These are phyloP conservation scores for Metschnikowia henanensis DNA, from an alignment of 805 yeast genomes.

Conservation along the genomic window DNA sequence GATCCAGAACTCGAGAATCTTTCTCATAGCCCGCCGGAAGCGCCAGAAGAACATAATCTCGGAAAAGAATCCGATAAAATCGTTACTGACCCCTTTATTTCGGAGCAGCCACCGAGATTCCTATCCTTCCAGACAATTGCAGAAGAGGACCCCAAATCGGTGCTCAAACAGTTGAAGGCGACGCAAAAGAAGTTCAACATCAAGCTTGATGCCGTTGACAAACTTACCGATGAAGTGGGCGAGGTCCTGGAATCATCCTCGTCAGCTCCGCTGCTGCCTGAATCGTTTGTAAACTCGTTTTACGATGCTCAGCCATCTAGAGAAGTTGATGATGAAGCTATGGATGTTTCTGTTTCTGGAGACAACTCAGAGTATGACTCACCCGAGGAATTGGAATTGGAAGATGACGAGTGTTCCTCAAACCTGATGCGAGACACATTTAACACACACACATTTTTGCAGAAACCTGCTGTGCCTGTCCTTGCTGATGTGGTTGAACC, in stretches of 20 bases:
- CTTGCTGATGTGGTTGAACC: background rate
- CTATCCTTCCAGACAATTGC: conserved; percentile 15
- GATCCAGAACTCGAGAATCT: too few relatives aligned
- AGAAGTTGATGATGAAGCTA: too few relatives aligned
- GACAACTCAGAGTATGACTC: too few relatives aligned
- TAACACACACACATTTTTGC: too few relatives aligned
- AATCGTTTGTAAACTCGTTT: background rate
- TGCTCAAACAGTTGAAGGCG: conserved; percentile 12
- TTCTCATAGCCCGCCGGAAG: too few relatives aligned
- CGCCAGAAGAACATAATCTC: too few relatives aligned
- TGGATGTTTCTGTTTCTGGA: too few relatives aligned
- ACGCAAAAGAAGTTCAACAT: conserved; percentile 17
- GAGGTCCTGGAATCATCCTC: conserved; percentile 8
- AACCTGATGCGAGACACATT: too few relatives aligned
- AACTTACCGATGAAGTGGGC: conserved; percentile 13
- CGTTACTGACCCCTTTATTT: too few relatives aligned
- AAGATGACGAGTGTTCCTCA: too few relatives aligned
- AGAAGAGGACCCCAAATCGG: conserved; percentile 10
- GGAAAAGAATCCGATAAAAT: too few relatives aligned
- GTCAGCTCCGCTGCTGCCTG: background rate
- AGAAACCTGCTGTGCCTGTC: background rate
- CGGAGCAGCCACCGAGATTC: background rate
- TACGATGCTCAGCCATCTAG: conserved; percentile 3
- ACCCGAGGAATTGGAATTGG: too few relatives aligned
- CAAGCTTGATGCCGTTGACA: conserved; percentile 15